Percentiles rank a stretch among this genome's conserved stretches.
phyloP scores from a whole-genome alignment of 2,329 filamentous ascomycete species.

The Zalaria sp. region DNA sequence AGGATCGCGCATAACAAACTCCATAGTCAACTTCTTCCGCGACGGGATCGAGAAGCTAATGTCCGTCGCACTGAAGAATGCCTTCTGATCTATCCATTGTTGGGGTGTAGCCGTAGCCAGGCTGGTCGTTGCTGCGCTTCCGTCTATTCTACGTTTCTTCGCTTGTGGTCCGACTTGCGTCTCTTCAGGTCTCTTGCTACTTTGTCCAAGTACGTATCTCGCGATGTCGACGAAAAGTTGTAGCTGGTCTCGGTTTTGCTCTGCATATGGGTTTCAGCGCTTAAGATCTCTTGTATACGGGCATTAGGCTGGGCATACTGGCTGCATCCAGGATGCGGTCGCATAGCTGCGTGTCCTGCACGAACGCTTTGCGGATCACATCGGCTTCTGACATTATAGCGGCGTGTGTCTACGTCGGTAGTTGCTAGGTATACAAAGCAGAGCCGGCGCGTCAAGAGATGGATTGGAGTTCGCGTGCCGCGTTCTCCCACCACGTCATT shows the following conservation, averaged over 20 bases:
- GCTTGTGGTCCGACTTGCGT: conserved; percentile 20
- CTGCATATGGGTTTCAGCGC: not conserved
- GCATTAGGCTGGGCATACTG: conserved; percentile 3
- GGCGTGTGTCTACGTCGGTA: no score
- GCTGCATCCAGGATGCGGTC: conserved; percentile 8
- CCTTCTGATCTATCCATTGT: not conserved
- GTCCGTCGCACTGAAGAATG: conserved; percentile 34
- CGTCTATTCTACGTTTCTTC: conserved; percentile 37
- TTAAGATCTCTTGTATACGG: not conserved
- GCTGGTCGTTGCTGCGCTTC: conserved; percentile 9
- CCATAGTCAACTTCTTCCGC: conserved; percentile 48
- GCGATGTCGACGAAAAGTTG: conserved; percentile 36
- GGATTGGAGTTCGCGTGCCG: no score
- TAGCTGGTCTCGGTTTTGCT: conserved; percentile 9
- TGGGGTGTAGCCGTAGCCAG: conserved; percentile 4
- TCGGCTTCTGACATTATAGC: not conserved
- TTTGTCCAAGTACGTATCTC: conserved; percentile 22
- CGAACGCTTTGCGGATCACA: conserved; percentile 4
- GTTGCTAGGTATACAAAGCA: no score
- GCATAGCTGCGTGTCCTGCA: conserved; percentile 5
- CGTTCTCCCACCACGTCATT: no score
- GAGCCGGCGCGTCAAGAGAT: no score
- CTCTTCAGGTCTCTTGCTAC: conserved; percentile 7
- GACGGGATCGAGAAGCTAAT: conserved; percentile 48
- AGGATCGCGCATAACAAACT: conserved; percentile 28